Base-by-base conservation (phyloP, 2,329 filamentous ascomycete genomes). In the Chalaropsis thielavioides region DNA sequence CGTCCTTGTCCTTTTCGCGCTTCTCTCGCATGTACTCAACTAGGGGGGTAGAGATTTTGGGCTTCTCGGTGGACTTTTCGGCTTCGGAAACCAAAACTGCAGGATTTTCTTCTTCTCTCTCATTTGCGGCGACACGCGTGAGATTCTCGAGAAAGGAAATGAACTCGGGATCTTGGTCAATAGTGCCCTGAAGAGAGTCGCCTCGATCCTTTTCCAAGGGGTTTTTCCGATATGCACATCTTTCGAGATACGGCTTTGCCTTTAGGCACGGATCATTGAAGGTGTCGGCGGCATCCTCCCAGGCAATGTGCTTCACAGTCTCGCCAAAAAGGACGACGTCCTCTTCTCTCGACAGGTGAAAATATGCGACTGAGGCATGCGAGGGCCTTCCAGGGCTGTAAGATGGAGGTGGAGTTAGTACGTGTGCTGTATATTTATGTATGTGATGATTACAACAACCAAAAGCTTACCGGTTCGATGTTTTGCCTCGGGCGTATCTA, bases 101-200 rank as follows among this genome's bases (percentile, higher is more conserved):
- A 13, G 80, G 76, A 10, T 76, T 76, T 3, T 68, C 71, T 5
- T 74, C 73, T 17, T 81, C 77, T 11, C 73, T 70, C n/a, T 83
- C 80, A 62, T 79, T 82, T 4, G 76, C 71, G 0, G 76, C 95
- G 59, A 51, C 58, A 22, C 66, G 66, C 10, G 68, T 68, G 3
- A 97, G 81, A 64, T 83, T 88, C 73, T 95, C 89, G 7, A 99
- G 81, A 73, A 97, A 99, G 31, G 86, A 85, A 78, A 96, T 95
- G 71, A 96, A 99, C 70, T 97, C 94, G 0, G 90, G 85, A 71
- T 99, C 94, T 73, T 96, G 91, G 71, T 99, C 94, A 69, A 99
- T 97, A 2, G 91, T 96, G 63, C 92, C 94, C 73, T 96, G 90
- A 15, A 92, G 86, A 63, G 85, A 84, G 77, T 99, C 94, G 64